Evolutionary conservation across 176 grass and related monocot genomes (phyloP), one percentile per base, ranked within the genome.

Genomic region (Eleusine indica): DNA sequence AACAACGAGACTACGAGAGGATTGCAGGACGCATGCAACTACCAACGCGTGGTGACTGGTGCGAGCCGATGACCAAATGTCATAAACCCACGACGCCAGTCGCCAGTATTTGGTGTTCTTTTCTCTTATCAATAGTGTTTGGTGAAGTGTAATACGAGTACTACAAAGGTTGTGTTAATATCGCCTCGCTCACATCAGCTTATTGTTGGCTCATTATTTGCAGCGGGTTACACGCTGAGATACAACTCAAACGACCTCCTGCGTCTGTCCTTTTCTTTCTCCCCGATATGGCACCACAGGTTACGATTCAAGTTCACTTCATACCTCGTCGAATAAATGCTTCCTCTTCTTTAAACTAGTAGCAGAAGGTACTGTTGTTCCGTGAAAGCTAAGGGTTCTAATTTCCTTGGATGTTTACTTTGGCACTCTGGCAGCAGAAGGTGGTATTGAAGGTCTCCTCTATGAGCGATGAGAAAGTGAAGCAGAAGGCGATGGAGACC

Each of bases 401-500:
- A 32, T 71, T 81, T 28, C 4, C 35, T 74, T 39, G 21, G 22
- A 63, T 68, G 56, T 78, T 73, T 56, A 1, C 48, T 35, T 2
- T 35, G 32, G 32, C 32, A 35, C 32, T 35, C 2, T 81, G 56
- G 71, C 66, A 90, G 87, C 91, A 94, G 86, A 94, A 97, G 75
- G 89, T 97, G 60, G 68, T 97, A n/a, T 66, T 94, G 30, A 97
- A 94, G 80, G 77, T 97, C 30, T 75, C 87, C 9, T 82, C 91
- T 30, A 94, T 94, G 91, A 91, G 80, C 22, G 91, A 97, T 70
- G 90, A 80, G 32, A 94, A 84, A 49, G 86, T 91, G 58, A 94
- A 97, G 83, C 91, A 97, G 91, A 97, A 94, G 46, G 91, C 91
- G 11, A 97, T 97, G 84, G 91, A 94, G 64, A 90, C 83, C 22